Evolutionary conservation across 371 early-diverging fungal species (phyloP).

Genomic region (Nematocida sp.): DNA sequence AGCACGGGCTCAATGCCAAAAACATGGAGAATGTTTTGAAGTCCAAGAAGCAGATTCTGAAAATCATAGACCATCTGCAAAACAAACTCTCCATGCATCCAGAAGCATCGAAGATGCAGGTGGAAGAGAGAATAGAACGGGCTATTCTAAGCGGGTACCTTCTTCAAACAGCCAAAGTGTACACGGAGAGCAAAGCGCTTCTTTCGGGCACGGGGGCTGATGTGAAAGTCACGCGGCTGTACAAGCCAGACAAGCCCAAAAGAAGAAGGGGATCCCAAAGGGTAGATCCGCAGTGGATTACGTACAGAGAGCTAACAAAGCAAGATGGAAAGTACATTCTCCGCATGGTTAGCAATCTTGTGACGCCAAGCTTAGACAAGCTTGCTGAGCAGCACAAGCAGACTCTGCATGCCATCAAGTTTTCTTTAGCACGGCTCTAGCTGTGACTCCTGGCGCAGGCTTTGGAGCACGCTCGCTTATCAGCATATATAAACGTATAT

Average conservation of each 20-base stretch:
- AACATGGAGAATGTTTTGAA: conserved; percentile 36
- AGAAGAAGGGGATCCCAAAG: background rate
- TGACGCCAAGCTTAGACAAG: background rate
- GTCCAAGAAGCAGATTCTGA: conserved; percentile 22
- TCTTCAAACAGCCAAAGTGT: conserved; percentile 25
- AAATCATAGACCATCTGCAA: conserved; percentile 15
- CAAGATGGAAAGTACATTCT: conserved; percentile 45
- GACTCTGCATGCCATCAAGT: background rate
- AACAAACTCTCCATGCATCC: background rate
- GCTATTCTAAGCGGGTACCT: conserved; percentile 36
- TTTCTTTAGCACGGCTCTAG: background rate
- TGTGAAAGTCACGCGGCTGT: conserved; percentile 15
- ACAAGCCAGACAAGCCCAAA: background rate
- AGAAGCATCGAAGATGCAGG: background rate
- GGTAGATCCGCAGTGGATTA: background rate
- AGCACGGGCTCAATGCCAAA: conserved; percentile 41
- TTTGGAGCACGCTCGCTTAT: too few species aligned
- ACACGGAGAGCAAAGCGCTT: background rate
- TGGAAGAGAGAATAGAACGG: conserved; percentile 8
- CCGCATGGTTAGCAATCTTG: conserved; percentile 28
- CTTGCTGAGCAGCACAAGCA: background rate
- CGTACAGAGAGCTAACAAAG: conserved; percentile 44
- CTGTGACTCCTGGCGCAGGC: too few species aligned
- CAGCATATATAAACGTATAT: too few species aligned
- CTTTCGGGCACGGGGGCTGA: conserved; percentile 14